These are phyloP conservation scores for Microdochium nivale DNA, from an alignment of 2,329 filamentous ascomycete species.

Conservation along the genomic window DNA sequence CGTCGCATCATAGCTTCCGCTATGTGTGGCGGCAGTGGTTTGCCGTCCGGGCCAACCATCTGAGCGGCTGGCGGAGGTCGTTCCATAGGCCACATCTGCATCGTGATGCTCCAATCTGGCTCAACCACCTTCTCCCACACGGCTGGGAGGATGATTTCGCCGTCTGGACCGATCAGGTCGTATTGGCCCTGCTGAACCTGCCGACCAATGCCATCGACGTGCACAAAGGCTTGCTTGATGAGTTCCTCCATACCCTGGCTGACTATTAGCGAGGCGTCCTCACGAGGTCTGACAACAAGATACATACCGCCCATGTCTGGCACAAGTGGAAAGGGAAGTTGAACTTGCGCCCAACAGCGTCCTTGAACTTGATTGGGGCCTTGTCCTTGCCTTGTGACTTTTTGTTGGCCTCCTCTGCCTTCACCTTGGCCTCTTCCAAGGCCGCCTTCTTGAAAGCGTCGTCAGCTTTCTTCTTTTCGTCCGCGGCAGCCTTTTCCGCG, in stretches of 20 bases:
- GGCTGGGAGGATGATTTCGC: conserved; percentile 72
- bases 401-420: conserved; percentile 32
- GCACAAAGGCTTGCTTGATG: conserved; percentile 75
- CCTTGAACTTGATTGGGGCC: conserved; percentile 79
- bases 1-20: neutral
- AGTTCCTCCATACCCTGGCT: conserved; percentile 74
- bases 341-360: conserved; percentile 85
- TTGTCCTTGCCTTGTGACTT: conserved; percentile 50
- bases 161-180: conserved; percentile 69
- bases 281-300: conserved; percentile 1
- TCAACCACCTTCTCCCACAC: conserved; percentile 78
- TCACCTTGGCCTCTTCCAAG: conserved; percentile 35
- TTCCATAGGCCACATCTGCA: conserved; percentile 56
- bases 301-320: conserved; percentile 70
- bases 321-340: conserved; percentile 85
- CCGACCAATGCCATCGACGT: conserved; percentile 67
- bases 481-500: conserved; percentile 37
- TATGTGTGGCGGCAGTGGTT: neutral
- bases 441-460: conserved; percentile 44
- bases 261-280: conserved; percentile 12
- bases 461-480: conserved; percentile 45
- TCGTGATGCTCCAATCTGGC: conserved; percentile 65
- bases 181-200: conserved; percentile 74
- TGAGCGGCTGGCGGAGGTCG: conserved; percentile 5
- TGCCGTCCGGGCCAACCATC: neutral